Evolutionary conservation across 768 basidiomycete species (phyloP).

Genomic region (Russula emetica): DNA sequence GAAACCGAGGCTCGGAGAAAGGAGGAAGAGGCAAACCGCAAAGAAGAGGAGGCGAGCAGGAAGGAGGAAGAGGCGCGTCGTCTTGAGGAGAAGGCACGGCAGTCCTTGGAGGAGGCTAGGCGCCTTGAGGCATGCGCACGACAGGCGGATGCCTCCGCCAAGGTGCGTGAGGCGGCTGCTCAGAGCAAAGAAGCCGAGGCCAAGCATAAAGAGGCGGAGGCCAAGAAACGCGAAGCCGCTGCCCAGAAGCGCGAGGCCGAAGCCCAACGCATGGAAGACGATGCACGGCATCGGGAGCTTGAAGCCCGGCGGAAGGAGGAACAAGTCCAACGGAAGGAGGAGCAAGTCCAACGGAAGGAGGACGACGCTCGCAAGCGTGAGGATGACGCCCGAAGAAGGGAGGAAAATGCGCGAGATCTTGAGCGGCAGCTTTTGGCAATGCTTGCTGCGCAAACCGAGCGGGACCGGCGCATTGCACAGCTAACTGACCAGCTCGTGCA

Average conservation of each 20-base stretch:
- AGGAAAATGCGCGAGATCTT: slow-evolving; percentile 31
- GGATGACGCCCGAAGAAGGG: slow-evolving; percentile 35
- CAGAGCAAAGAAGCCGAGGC: slow-evolving; percentile 27
- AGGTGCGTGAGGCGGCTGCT: slow-evolving; percentile 26
- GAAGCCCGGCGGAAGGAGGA: slow-evolving; percentile 34
- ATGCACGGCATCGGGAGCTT: slow-evolving; percentile 34
- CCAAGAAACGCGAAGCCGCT: slow-evolving; percentile 36
- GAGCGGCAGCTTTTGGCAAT: no score
- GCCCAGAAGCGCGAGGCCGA: slow-evolving; percentile 36
- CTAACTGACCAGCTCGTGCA: no score
- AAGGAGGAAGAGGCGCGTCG: slow-evolving; percentile 30
- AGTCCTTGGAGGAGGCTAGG: slow-evolving; percentile 25
- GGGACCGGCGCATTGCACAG: no score
- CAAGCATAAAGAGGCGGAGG: slow-evolving; percentile 31
- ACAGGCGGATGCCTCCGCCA: slow-evolving; percentile 30
- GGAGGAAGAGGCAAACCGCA: slow-evolving; percentile 33
- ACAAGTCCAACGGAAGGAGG: slow-evolving; percentile 35
- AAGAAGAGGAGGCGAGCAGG: slow-evolving; percentile 31
- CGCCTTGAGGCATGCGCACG: slow-evolving; percentile 29
- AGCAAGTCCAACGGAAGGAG: slow-evolving; percentile 33
- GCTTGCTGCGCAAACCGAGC: no score
- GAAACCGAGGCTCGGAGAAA: slow-evolving; percentile 27
- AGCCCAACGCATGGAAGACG: slow-evolving; percentile 34
- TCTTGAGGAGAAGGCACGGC: slow-evolving; percentile 30
- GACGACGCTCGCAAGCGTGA: slow-evolving; percentile 37